Percentiles rank a stretch among this genome's conserved stretches.
Evolutionary conservation across 768 basidiomycete genomes (phyloP).

Genomic region (Rhizopogon rudus): DNA sequence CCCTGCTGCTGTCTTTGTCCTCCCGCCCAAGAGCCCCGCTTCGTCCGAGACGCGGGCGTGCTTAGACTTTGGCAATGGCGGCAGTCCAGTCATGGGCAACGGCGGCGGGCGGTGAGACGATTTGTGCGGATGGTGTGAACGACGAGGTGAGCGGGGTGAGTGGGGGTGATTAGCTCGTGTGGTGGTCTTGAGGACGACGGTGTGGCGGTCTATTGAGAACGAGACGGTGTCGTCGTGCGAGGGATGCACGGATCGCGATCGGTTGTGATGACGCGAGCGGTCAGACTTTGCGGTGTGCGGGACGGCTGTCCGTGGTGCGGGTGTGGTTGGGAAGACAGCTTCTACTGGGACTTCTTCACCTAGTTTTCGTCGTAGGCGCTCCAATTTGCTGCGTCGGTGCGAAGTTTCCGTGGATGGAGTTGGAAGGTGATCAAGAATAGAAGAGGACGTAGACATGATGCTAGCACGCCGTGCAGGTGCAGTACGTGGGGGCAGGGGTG

Average conservation of each 20-base stretch:
- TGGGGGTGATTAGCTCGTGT: slow-evolving; percentile 13
- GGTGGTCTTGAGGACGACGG: slow-evolving; percentile 13
- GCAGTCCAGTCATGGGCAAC: slow-evolving; percentile 10
- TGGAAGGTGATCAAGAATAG: slow-evolving; percentile 14
- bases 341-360: slow-evolving; percentile 59
- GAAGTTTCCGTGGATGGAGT: slow-evolving; percentile 32
- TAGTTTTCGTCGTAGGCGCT: slow-evolving; percentile 53
- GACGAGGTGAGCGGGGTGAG: slow-evolving; percentile 2
- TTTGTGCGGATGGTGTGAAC: slow-evolving; percentile 9
- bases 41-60: slow-evolving; percentile 12
- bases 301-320: slow-evolving; percentile 7
- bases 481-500: slow-evolving; percentile 4
- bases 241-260: slow-evolving; percentile 1
- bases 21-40: slow-evolving; percentile 16
- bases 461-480: slow-evolving; percentile 13
- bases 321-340: slow-evolving; percentile 47
- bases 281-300: neutral
- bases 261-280: slow-evolving; percentile 4
- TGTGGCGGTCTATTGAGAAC: slow-evolving; percentile 24
- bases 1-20: slow-evolving; percentile 15
- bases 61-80: slow-evolving; percentile 18
- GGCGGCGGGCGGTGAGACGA: slow-evolving; percentile 24
- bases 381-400: slow-evolving; percentile 55
- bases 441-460: slow-evolving; percentile 16
- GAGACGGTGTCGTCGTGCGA: slow-evolving; percentile 15